Evolutionary conservation across 345 rosid genomes (phyloP).

Genomic region (Arabis hirsuta): DNA sequence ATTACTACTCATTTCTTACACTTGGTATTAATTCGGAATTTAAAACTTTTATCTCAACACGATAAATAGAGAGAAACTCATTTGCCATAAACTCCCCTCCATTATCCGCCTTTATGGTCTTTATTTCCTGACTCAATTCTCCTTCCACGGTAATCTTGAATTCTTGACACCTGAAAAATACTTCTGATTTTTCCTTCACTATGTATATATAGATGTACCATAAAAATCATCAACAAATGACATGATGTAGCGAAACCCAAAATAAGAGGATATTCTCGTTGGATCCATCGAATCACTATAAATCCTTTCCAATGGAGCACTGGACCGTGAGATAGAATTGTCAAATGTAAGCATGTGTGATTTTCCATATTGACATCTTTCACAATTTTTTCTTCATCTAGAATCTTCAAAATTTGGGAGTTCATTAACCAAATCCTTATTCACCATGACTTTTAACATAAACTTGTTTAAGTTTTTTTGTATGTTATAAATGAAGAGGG

Average conservation of each 20-base stretch:
- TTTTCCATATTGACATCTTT: conserved; percentile 34
- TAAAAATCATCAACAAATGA: conserved; percentile 23
- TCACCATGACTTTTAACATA: conserved; percentile 9
- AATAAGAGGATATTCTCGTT: conserved; percentile 1
- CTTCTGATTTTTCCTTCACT: background rate
- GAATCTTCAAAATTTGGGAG: conserved; percentile 12
- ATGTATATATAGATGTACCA: background rate
- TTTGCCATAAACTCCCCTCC: conserved; percentile 13
- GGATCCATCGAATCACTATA: conserved; percentile 24
- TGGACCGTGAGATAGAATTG: background rate
- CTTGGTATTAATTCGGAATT: too few relatives aligned
- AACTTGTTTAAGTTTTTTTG: too few relatives aligned
- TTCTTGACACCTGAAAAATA: conserved; percentile 3
- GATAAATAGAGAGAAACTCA: too few relatives aligned
- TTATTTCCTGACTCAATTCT: background rate
- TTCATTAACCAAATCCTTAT: conserved; percentile 29
- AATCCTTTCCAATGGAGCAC: conserved; percentile 8
- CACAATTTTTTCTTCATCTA: background rate
- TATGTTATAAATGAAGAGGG: too few relatives aligned
- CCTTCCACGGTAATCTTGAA: conserved; percentile 10
- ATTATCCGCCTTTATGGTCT: background rate
- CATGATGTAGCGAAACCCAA: conserved; percentile 3
- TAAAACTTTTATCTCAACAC: too few relatives aligned
- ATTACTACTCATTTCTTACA: too few relatives aligned
- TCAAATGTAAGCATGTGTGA: conserved; percentile 33